These are phyloP conservation scores for Penicillium canariense DNA, from an alignment of 495 filamentous ascomycete genomes.

Conservation along the genomic window DNA sequence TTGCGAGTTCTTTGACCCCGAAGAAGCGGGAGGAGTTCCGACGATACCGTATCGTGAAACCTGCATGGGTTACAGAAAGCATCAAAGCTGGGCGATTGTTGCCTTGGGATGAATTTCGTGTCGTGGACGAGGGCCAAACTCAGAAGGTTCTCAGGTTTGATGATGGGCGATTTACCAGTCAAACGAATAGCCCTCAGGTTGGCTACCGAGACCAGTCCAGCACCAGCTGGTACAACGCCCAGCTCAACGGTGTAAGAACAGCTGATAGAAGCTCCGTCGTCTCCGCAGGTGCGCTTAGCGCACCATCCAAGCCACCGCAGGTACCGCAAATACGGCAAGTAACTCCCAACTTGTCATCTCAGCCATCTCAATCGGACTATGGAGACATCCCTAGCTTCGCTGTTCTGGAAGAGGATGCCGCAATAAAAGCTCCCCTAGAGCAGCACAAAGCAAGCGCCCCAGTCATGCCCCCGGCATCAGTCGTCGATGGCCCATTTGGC, in stretches of 20 bases:
- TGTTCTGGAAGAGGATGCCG: constrained; percentile 18
- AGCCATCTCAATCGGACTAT: constrained; percentile 39
- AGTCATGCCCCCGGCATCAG: neutral
- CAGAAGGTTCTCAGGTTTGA: constrained; percentile 79
- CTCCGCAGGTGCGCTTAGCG: constrained; percentile 4
- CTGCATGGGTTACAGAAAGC: constrained; percentile 93
- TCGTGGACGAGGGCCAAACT: constrained; percentile 73
- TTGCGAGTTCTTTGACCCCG: constrained; percentile 82
- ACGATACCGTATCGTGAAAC: constrained; percentile 88
- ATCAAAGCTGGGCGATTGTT: constrained; percentile 74
- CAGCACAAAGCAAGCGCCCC: neutral
- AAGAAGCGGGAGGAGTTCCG: constrained; percentile 88
- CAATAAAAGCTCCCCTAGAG: neutral
- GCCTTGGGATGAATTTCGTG: constrained; percentile 79
- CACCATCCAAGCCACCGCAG: constrained; percentile 5
- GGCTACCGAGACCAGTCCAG: constrained; percentile 75
- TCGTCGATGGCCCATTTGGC: neutral
- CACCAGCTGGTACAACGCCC: constrained; percentile 74
- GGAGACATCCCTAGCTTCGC: constrained; percentile 46
- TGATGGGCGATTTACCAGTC: constrained; percentile 64
- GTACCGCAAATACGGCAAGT: neutral
- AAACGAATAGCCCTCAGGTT: constrained; percentile 51
- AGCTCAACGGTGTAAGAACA: constrained; percentile 48
- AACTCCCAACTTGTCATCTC: neutral
- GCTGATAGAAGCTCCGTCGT: neutral